Percentiles rank a stretch among this genome's conserved stretches.
Evolutionary conservation across 2,329 filamentous ascomycete species (phyloP).

Genomic region (Pestalotiopsis sp.): DNA sequence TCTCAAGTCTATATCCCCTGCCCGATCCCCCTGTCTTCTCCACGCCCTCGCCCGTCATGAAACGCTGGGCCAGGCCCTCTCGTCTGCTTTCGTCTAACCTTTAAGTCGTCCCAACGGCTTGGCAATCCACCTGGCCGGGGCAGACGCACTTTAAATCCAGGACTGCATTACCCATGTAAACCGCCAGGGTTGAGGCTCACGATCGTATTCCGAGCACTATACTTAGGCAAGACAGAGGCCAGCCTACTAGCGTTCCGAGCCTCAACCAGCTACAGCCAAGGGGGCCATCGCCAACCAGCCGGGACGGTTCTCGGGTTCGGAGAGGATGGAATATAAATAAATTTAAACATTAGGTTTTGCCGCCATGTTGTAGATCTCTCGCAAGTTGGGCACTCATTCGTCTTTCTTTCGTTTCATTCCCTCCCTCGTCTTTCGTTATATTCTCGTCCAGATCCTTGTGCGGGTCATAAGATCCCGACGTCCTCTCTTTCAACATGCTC

Average conservation of each 20-base stretch:
- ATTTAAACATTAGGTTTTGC: neutral
- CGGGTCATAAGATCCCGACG: conserved; percentile 9
- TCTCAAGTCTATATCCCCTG: neutral
- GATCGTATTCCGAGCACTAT: neutral
- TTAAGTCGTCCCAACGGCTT: neutral
- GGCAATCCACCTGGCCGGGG: neutral
- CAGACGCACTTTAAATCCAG: neutral
- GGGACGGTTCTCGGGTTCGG: neutral
- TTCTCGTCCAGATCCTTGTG: conserved; percentile 6
- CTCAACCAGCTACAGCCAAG: neutral
- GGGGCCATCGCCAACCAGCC: neutral
- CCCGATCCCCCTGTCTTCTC: neutral
- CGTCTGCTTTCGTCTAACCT: neutral
- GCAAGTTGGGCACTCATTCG: neutral
- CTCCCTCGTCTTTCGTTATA: neutral
- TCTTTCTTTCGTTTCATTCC: neutral
- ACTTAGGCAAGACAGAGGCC: conserved; percentile 1
- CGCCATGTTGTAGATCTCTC: conserved; percentile 1
- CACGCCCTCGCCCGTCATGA: conserved; percentile 2
- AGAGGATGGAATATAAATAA: conserved; percentile 1
- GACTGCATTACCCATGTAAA: neutral
- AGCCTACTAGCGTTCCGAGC: neutral
- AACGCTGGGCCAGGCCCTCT: neutral
- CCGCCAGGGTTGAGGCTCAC: neutral
- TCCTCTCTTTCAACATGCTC: conserved; percentile 9